These are phyloP conservation scores for Fusarium robinianum DNA, from an alignment of 2,329 filamentous ascomycete genomes.

Conservation along the genomic window DNA sequence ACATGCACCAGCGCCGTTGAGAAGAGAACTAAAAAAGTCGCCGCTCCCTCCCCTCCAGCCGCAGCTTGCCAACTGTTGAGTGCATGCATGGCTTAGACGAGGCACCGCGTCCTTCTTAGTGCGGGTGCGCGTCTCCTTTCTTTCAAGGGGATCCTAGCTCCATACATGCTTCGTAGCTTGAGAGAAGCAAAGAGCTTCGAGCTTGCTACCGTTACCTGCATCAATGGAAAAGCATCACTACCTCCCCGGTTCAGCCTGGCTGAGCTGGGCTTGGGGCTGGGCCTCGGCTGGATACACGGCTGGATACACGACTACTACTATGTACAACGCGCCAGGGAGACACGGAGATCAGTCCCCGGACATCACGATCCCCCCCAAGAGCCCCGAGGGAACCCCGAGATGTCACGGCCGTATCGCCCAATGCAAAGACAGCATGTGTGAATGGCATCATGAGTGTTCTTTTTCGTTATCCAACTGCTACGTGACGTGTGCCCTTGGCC, in stretches of 20 bases:
- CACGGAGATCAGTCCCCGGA: too few relatives aligned
- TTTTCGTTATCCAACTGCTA: too few relatives aligned
- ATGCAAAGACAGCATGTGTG: background rate
- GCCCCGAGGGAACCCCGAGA: too few relatives aligned
- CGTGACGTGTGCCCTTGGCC: too few relatives aligned
- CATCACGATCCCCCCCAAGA: too few relatives aligned
- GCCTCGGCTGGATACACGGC: background rate
- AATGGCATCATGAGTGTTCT: slow-evolving; percentile 19
- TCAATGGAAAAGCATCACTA: slow-evolving; percentile 1
- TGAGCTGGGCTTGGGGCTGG: slow-evolving; percentile 9
- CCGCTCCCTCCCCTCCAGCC: slow-evolving; percentile 15
- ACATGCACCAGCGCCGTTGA: slow-evolving; percentile 1
- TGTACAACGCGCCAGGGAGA: too few relatives aligned
- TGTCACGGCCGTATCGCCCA: too few relatives aligned
- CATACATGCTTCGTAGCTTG: slow-evolving; percentile 18
- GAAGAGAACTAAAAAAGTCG: slow-evolving; percentile 16
- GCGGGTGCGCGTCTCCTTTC: slow-evolving; percentile 19
- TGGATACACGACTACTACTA: too few relatives aligned
- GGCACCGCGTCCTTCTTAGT: slow-evolving; percentile 10
- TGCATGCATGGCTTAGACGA: slow-evolving; percentile 34
- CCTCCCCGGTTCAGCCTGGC: slow-evolving; percentile 6
- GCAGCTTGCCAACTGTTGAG: slow-evolving; percentile 33
- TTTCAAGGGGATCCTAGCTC: slow-evolving; percentile 20
- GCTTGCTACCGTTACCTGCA: background rate
- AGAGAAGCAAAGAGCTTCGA: slow-evolving; percentile 1